Evolutionary conservation across 352 stramenopile species (phyloP).

Genomic region (Phytophthora pisi): DNA sequence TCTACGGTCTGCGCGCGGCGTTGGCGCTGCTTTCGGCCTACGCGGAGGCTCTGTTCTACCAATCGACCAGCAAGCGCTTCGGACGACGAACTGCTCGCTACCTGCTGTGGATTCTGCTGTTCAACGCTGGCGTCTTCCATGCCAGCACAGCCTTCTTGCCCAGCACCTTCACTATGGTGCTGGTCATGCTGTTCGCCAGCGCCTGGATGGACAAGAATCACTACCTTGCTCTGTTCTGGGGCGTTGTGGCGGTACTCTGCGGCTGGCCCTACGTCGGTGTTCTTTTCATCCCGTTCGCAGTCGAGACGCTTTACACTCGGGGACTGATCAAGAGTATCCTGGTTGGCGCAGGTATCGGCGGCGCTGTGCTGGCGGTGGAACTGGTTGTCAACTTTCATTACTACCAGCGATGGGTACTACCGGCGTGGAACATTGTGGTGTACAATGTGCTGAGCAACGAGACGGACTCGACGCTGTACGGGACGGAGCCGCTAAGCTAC

Average conservation of each 20-base stretch:
- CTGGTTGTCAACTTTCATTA: conserved; percentile 83
- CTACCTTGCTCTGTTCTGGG: conserved; percentile 80
- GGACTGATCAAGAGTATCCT: conserved; percentile 59
- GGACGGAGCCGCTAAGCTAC: conserved; percentile 93
- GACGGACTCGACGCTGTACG: conserved; percentile 97
- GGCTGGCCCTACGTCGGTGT: conserved; percentile 98
- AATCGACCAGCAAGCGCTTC: conserved; percentile 64
- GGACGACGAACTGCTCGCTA: conserved; percentile 67
- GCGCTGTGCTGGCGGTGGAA: conserved; percentile 78
- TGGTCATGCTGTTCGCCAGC: conserved; percentile 79
- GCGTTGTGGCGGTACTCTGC: conserved; percentile 91
- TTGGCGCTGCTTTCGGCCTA: conserved; percentile 81
- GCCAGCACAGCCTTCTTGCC: conserved; percentile 92
- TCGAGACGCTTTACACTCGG: conserved; percentile 75
- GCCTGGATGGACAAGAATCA: conserved; percentile 84
- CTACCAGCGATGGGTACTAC: conserved; percentile 75
- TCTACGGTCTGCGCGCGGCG: conserved; percentile 88
- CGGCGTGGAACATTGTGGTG: conserved; percentile 93
- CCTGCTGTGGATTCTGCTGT: conserved; percentile 79
- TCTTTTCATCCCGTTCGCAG: conserved; percentile 94
- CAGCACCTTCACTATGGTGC: conserved; percentile 90
- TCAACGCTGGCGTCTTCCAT: conserved; percentile 93
- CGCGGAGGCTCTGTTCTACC: conserved; percentile 89
- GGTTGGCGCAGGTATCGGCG: conserved; percentile 65
- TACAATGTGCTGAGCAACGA: conserved; percentile 95